Conservation (phyloP, 2,329 filamentous ascomycete genomes). For the Calonectria pseudoturangicola region DNA sequence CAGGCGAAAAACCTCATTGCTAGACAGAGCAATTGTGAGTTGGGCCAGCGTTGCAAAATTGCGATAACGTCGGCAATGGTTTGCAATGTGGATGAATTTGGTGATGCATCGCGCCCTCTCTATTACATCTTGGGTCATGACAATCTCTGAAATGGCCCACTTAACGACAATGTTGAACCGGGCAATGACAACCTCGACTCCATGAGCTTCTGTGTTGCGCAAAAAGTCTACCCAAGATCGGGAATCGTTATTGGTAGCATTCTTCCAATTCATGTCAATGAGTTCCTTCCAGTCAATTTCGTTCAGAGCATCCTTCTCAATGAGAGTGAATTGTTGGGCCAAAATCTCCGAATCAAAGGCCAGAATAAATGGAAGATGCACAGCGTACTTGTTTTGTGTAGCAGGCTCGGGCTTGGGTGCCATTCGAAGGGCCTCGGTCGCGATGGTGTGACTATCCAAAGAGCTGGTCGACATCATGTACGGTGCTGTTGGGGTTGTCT, state of each 20-base stretch:
- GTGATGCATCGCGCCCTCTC: constrained; percentile 86
- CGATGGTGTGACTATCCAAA: constrained; percentile 53
- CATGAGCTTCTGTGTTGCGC: constrained; percentile 81
- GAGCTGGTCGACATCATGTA: constrained; percentile 55
- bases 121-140: constrained; percentile 82
- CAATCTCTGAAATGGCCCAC: constrained; percentile 87
- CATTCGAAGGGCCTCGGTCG: constrained; percentile 61
- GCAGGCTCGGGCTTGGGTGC: constrained; percentile 57
- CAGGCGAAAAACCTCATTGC: constrained; percentile 81
- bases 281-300: constrained; percentile 93
- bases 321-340: constrained; percentile 88
- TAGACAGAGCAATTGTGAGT: constrained; percentile 84
- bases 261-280: constrained; percentile 89
- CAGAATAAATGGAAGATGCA: constrained; percentile 86
- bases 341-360: constrained; percentile 87
- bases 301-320: constrained; percentile 89
- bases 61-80: constrained; percentile 83
- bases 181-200: constrained; percentile 89
- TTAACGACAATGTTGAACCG: constrained; percentile 93
- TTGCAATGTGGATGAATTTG: constrained; percentile 88
- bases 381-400: constrained; percentile 64
- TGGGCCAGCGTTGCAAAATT: constrained; percentile 92
- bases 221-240: constrained; percentile 90
- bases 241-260: constrained; percentile 77
- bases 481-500: constrained; percentile 67